These are phyloP conservation scores for Hanseniaspora pseudoguilliermondii DNA, from an alignment of 805 yeast species.

Conservation along the genomic window DNA sequence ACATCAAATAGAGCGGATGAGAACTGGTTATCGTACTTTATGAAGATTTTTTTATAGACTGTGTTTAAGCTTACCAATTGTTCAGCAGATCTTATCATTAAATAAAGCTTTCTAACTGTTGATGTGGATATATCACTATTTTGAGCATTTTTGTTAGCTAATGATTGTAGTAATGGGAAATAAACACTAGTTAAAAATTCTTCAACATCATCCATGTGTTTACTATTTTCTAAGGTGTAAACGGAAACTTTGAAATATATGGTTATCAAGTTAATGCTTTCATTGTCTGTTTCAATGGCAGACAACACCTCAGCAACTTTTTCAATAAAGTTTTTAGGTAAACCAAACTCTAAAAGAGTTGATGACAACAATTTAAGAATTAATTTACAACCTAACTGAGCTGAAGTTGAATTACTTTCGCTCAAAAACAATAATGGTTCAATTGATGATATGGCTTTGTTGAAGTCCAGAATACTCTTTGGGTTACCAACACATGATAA, in stretches of 20 bases:
- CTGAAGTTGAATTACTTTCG: neutral
- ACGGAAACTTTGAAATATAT: constrained; percentile 3
- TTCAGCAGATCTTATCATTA: constrained; percentile 9
- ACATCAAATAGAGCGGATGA: neutral
- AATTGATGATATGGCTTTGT: constrained; percentile 2
- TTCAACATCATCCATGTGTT: neutral
- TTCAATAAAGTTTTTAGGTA: neutral
- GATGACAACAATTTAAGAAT: neutral
- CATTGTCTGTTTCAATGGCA: constrained; percentile 1
- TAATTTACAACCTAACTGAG: neutral
- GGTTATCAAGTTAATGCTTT: neutral
- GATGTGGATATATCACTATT: neutral
- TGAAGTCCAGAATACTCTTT: neutral
- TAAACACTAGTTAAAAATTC: constrained; percentile 1
- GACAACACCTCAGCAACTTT: neutral
- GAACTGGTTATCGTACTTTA: constrained; percentile 7
- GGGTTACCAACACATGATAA: neutral
- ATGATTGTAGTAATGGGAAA: neutral
- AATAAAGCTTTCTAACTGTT: constrained; percentile 3
- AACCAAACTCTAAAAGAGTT: constrained; percentile 1
- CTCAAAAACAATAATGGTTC: constrained; percentile 6
- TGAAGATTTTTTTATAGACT: neutral
- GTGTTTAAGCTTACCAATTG: constrained; percentile 3
- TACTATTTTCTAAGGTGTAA: neutral
- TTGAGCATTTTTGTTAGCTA: neutral